Conservation (phyloP, 352 stramenopile genomes). For the Phytophthora boehmeriae region DNA sequence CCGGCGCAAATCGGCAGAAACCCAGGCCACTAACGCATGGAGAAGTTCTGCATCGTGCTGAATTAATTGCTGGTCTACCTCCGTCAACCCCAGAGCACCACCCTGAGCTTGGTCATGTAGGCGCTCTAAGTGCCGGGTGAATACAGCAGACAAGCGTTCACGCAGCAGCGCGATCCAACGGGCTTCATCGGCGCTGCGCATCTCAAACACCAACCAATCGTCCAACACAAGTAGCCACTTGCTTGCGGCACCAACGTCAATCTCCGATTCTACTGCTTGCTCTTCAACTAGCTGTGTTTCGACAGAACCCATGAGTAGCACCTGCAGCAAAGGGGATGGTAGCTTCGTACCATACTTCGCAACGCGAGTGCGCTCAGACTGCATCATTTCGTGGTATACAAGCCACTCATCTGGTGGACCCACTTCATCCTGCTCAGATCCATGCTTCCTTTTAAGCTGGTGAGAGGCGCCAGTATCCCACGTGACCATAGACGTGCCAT, state of each 20-base stretch:
- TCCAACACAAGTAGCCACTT: conserved; percentile 70
- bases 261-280: conserved; percentile 17
- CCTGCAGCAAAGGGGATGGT: conserved; percentile 56
- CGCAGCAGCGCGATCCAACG: conserved; percentile 55
- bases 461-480: conserved; percentile 26
- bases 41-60: conserved; percentile 66
- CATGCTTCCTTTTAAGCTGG: conserved; percentile 32
- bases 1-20: conserved; percentile 49
- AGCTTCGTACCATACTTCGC: conserved; percentile 80
- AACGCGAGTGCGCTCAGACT: conserved; percentile 66
- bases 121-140: conserved; percentile 70
- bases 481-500: conserved; percentile 60
- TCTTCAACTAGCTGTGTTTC: conserved; percentile 42
- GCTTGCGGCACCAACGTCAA: conserved; percentile 3
- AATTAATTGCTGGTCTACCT: conserved; percentile 28
- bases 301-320: conserved; percentile 69
- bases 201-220: conserved; percentile 78
- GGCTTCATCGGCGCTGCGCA: conserved; percentile 49
- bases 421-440: conserved; percentile 28
- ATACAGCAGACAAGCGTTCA: conserved; percentile 60
- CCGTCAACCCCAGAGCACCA: conserved; percentile 6
- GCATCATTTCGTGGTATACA: conserved; percentile 88
- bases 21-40: conserved; percentile 51
- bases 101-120: conserved; percentile 45
- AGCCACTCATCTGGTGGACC: conserved; percentile 61